Evolutionary conservation across 148 eudicot species (phyloP).

Genomic region (Rhododendron vialii): DNA sequence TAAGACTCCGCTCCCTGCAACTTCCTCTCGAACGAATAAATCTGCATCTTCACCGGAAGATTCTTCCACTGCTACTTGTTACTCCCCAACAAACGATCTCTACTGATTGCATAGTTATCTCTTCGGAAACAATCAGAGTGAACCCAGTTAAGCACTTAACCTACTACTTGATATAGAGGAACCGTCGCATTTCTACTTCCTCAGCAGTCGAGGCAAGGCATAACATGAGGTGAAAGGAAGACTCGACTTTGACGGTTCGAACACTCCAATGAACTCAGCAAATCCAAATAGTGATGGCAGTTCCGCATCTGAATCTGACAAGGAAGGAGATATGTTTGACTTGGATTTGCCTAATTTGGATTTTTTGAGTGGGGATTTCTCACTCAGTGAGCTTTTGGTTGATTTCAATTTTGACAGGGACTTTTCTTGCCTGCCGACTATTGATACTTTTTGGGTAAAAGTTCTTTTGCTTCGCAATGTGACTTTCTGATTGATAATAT

Average conservation of each 20-base stretch:
- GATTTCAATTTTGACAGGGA: constrained; percentile 59
- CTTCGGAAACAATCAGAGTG: constrained; percentile 66
- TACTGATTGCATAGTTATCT: constrained; percentile 61
- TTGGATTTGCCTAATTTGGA: constrained; percentile 66
- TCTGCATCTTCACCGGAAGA: constrained; percentile 49
- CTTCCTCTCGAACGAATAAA: constrained; percentile 59
- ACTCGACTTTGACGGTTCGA: constrained; percentile 73
- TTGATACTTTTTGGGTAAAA: constrained; percentile 49
- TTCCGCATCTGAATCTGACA: constrained; percentile 49
- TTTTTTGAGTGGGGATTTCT: constrained; percentile 50
- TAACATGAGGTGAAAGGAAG: constrained; percentile 69
- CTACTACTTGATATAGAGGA: constrained; percentile 61
- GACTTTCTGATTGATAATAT: not conserved
- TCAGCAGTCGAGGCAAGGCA: constrained; percentile 58
- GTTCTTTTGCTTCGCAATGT: not conserved
- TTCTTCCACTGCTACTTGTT: constrained; percentile 40
- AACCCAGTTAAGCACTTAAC: constrained; percentile 64
- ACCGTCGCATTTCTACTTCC: constrained; percentile 45
- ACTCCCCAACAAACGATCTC: constrained; percentile 46
- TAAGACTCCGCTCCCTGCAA: constrained; percentile 58
- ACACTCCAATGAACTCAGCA: constrained; percentile 29
- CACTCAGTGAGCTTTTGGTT: constrained; percentile 47
- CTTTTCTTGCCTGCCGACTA: constrained; percentile 31
- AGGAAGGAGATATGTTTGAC: constrained; percentile 57
- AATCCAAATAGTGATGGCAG: constrained; percentile 32